Percentiles rank a stretch among this genome's conserved stretches.
Conservation (phyloP, 2,329 filamentous ascomycete species). For the Bertia moriformis region DNA sequence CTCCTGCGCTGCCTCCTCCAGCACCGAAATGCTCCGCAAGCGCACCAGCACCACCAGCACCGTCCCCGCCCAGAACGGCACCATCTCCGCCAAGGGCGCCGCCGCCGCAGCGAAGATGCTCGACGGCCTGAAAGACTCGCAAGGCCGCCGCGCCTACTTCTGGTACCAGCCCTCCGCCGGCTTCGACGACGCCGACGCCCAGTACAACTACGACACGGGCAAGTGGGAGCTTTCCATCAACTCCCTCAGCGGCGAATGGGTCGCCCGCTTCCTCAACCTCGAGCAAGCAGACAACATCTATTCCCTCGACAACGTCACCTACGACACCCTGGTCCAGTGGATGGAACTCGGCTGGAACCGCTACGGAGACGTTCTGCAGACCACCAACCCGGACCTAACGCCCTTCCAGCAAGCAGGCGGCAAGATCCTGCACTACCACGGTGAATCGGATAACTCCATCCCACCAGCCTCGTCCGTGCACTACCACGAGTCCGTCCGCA, state of each 20-base stretch:
- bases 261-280: slow-evolving; percentile 13
- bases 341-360: slow-evolving; percentile 30
- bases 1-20: slow-evolving; percentile 21
- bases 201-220: slow-evolving; percentile 15
- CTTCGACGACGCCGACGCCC: slow-evolving; percentile 17
- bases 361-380: slow-evolving; percentile 31
- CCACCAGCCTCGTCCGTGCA: slow-evolving; percentile 30
- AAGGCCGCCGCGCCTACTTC: slow-evolving; percentile 23
- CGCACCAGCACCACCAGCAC: neutral
- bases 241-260: slow-evolving; percentile 19
- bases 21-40: no score
- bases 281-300: slow-evolving; percentile 8
- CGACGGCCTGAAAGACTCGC: slow-evolving; percentile 21
- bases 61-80: slow-evolving; percentile 4
- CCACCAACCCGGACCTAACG: slow-evolving; percentile 29
- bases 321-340: slow-evolving; percentile 34
- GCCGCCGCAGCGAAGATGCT: slow-evolving; percentile 16
- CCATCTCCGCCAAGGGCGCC: neutral
- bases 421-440: slow-evolving; percentile 36
- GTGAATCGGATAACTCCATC: slow-evolving; percentile 30
- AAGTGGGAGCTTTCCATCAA: slow-evolving; percentile 16
- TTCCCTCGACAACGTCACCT: slow-evolving; percentile 29
- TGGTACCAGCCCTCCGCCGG: slow-evolving; percentile 16
- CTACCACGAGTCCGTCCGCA: slow-evolving; percentile 32
- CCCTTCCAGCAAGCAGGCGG: slow-evolving; percentile 26